Percentiles rank a stretch among this genome's conserved stretches.
Evolutionary conservation across 257 asterid species (phyloP).

Genomic region (Primulina tabacum): DNA sequence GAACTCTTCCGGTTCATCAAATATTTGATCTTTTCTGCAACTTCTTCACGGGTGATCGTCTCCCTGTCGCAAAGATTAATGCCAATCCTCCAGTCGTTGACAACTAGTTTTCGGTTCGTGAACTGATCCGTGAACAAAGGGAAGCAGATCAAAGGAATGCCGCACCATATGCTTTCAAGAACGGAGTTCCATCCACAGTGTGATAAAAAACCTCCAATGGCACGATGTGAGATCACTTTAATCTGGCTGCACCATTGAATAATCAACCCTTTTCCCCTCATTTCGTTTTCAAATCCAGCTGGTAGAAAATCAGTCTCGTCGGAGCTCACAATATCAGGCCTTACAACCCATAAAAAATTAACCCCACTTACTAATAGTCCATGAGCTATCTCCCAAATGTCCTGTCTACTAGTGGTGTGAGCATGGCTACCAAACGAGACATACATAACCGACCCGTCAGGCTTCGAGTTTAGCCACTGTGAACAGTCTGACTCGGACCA

Average conservation of each 20-base stretch:
- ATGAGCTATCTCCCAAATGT: constrained; percentile 58
- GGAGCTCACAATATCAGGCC: constrained; percentile 65
- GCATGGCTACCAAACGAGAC: constrained; percentile 81
- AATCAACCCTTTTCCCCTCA: constrained; percentile 45
- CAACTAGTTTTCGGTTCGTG: constrained; percentile 68
- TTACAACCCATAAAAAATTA: constrained; percentile 60
- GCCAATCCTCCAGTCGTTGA: constrained; percentile 70
- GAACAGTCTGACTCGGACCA: constrained; percentile 75
- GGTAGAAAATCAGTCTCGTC: constrained; percentile 44
- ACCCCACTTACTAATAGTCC: constrained; percentile 53
- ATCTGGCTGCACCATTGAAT: constrained; percentile 67
- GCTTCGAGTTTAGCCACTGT: constrained; percentile 59
- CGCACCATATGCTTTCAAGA: constrained; percentile 61
- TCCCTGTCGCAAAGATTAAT: constrained; percentile 46
- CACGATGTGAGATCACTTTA: constrained; percentile 57
- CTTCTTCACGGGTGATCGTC: constrained; percentile 45
- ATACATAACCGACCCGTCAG: constrained; percentile 52
- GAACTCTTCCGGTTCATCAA: constrained; percentile 46
- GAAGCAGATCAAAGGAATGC: constrained; percentile 51
- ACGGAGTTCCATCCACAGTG: constrained; percentile 82
- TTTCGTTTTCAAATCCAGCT: constrained; percentile 30
- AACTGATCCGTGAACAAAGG: constrained; percentile 71
- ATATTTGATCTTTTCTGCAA: constrained; percentile 39
- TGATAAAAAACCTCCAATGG: constrained; percentile 63
- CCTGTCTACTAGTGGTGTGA: constrained; percentile 51